Conservation (phyloP, 2,329 filamentous ascomycete species). For the Fusarium algeriense region DNA sequence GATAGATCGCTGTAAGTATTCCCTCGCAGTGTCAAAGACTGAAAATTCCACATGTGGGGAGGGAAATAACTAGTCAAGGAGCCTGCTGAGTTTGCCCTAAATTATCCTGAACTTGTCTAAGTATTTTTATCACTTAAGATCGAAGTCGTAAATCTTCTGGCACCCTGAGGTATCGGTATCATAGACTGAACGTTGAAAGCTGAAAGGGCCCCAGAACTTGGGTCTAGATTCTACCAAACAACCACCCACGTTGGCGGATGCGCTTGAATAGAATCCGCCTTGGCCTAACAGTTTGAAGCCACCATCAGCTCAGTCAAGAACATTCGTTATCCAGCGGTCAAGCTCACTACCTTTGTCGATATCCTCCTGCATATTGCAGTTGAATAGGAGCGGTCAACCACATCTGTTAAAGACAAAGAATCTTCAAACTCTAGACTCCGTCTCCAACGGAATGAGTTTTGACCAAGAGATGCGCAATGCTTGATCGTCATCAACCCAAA, state of each 20-base stretch:
- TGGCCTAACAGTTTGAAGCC: conserved; percentile 29
- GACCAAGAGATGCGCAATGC: conserved; percentile 26
- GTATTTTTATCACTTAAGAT: too few relatives aligned
- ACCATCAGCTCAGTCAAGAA: conserved; percentile 24
- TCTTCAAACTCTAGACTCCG: background rate
- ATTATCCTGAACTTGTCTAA: too few relatives aligned
- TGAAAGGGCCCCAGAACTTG: conserved; percentile 9
- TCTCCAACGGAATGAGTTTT: conserved; percentile 6
- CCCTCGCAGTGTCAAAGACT: too few relatives aligned
- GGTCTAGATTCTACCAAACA: conserved; percentile 31
- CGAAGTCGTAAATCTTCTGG: too few relatives aligned
- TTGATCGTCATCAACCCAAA: conserved; percentile 32
- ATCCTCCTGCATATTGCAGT: background rate
- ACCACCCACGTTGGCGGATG: conserved; percentile 32
- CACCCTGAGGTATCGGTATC: background rate
- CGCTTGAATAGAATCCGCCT: conserved; percentile 26
- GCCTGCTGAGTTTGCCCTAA: too few relatives aligned
- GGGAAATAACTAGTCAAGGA: too few relatives aligned
- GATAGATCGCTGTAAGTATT: background rate
- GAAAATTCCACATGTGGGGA: too few relatives aligned
- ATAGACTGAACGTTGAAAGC: conserved; percentile 1
- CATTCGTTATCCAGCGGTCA: conserved; percentile 27
- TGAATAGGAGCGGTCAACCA: background rate
- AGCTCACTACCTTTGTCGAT: background rate
- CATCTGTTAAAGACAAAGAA: background rate